phyloP scores from a whole-genome alignment of 2,329 filamentous ascomycete species.

The Dactylella cylindrospora region DNA sequence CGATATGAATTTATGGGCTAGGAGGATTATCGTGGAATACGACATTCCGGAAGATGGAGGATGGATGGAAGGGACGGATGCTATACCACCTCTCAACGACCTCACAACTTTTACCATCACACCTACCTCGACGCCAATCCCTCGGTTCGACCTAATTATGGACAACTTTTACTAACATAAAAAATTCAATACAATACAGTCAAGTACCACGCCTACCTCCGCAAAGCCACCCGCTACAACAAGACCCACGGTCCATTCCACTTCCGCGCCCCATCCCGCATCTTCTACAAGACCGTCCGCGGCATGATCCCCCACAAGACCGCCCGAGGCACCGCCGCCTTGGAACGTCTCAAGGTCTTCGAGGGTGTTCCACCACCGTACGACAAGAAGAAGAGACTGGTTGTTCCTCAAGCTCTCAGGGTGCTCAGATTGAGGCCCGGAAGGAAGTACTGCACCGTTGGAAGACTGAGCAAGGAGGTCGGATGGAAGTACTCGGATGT shows the following conservation, averaged over 20 bases:
- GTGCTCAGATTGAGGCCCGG: conserved; percentile 96
- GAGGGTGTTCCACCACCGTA: conserved; percentile 98
- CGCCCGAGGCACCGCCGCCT: conserved; percentile 88
- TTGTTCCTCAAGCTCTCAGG: conserved; percentile 96
- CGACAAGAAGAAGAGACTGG: conserved; percentile 99
- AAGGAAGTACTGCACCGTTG: conserved; percentile 99
- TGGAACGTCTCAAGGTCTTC: conserved; percentile 99
- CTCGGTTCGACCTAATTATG: not conserved
- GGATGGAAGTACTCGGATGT: conserved; percentile 99
- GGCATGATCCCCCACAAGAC: conserved; percentile 99
- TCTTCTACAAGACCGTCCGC: conserved; percentile 99
- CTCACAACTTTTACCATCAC: not conserved
- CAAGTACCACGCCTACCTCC: conserved; percentile 99
- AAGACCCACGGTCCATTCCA: conserved; percentile 99
- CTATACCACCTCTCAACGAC: not conserved
- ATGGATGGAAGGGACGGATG: too few relatives aligned
- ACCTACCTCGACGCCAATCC: not conserved
- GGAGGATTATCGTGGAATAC: not conserved
- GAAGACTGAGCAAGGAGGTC: conserved; percentile 96
- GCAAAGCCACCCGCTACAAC: conserved; percentile 99
- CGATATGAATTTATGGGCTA: not conserved
- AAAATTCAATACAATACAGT: conserved; percentile 61
- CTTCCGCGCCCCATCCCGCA: conserved; percentile 97
- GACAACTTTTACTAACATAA: not conserved
- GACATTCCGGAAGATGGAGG: too few relatives aligned